These are phyloP conservation scores for Magnaporthiopsis incrustans DNA, from an alignment of 2,329 filamentous ascomycete species.

Conservation along the genomic window DNA sequence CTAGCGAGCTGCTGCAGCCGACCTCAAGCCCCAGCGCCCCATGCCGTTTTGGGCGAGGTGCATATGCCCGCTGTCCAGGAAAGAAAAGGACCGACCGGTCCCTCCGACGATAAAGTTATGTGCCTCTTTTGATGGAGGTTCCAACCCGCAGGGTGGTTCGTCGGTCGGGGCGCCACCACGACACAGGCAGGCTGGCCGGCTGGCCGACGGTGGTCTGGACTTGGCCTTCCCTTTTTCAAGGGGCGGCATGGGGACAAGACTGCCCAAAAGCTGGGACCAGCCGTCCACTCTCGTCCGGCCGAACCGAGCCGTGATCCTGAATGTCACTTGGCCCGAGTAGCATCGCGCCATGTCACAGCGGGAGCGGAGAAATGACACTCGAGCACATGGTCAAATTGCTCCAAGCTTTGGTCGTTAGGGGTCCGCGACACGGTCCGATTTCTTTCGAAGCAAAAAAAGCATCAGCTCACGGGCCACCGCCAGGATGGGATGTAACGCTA, in stretches of 20 bases:
- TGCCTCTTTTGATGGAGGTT: neutral
- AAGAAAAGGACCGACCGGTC: neutral
- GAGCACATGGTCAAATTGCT: conserved; percentile 5
- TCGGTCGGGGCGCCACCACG: too few relatives aligned
- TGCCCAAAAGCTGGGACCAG: neutral
- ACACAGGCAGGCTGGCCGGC: too few relatives aligned
- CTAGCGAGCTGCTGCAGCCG: neutral
- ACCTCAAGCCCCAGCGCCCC: neutral
- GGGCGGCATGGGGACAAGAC: neutral
- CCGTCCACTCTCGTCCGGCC: neutral
- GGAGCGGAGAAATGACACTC: conserved; percentile 6
- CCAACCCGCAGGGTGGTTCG: too few relatives aligned
- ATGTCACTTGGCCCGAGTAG: neutral
- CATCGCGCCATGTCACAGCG: conserved; percentile 5
- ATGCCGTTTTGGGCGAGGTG: neutral
- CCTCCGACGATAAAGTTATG: neutral
- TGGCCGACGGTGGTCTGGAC: neutral
- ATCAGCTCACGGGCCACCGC: neutral
- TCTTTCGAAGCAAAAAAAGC: neutral
- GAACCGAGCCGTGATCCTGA: neutral
- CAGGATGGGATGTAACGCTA: neutral
- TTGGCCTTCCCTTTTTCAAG: neutral
- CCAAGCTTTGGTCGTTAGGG: neutral
- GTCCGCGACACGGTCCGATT: neutral
- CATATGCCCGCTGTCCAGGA: neutral